Conservation (phyloP, 805 yeast species). For the Candida quercuum region DNA sequence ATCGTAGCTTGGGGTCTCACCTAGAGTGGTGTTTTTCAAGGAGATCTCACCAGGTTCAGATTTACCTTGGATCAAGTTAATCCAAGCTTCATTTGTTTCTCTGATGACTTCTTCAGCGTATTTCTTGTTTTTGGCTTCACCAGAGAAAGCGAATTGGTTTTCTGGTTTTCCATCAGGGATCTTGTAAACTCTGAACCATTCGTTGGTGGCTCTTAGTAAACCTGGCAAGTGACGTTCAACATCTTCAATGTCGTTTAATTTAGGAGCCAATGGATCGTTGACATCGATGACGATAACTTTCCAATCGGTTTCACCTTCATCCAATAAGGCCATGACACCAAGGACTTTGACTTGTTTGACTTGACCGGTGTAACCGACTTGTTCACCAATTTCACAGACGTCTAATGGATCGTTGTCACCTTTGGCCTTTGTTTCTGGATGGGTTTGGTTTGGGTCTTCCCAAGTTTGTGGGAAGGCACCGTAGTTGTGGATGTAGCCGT, state of each 20-base stretch:
- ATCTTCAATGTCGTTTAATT: conserved; percentile 60
- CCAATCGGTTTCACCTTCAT: conserved; percentile 98
- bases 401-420: conserved; percentile 98
- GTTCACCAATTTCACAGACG: conserved; percentile 69
- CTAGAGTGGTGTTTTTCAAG: conserved; percentile 68
- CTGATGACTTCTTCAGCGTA: conserved; percentile 77
- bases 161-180: conserved; percentile 76
- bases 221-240: conserved; percentile 66
- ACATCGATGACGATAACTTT: conserved; percentile 69
- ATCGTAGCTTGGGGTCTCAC: conserved; percentile 45
- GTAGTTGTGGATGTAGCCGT: conserved; percentile 83
- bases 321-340: conserved; percentile 75
- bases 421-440: conserved; percentile 36
- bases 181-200: conserved; percentile 83
- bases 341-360: conserved; percentile 61
- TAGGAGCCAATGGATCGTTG: conserved; percentile 57
- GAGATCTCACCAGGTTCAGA: conserved; percentile 56
- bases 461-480: conserved; percentile 93
- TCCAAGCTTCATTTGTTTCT: conserved; percentile 83
- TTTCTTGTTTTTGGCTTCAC: conserved; percentile 73
- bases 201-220: conserved; percentile 59
- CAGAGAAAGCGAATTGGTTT: conserved; percentile 71
- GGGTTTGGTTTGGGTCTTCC: conserved; percentile 79
- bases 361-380: conserved; percentile 55
- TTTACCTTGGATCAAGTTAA: conserved; percentile 58